Conservation (phyloP, 257 asterid genomes). For the Solanum clarkiae region DNA sequence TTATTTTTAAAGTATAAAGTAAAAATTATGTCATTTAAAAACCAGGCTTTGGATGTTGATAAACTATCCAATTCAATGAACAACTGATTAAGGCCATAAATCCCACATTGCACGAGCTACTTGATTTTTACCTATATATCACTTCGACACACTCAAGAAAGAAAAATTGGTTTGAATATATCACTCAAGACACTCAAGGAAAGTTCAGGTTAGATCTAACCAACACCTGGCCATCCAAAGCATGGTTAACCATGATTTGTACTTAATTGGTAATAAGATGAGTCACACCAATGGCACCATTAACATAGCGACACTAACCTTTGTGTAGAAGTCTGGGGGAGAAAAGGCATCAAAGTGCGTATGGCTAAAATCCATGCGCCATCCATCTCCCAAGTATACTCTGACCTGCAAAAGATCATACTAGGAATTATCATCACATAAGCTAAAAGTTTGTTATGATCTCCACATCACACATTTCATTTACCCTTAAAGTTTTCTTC, state of each 20-base stretch:
- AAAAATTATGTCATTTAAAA: background rate
- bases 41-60: background rate
- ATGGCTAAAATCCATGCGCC: conserved; percentile 96
- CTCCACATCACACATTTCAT: background rate
- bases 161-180: background rate
- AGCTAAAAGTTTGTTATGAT: background rate
- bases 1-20: background rate
- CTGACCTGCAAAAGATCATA: conserved; percentile 33
- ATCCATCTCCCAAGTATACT: conserved; percentile 89
- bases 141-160: background rate
- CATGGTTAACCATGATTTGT: background rate
- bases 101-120: background rate
- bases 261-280: background rate
- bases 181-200: background rate
- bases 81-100: background rate
- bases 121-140: background rate
- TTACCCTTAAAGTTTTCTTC: conserved; percentile 64
- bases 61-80: background rate
- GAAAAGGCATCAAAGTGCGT: conserved; percentile 87
- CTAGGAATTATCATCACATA: background rate
- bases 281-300: background rate
- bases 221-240: background rate
- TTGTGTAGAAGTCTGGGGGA: conserved; percentile 94
- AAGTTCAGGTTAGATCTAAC: background rate
- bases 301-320: conserved; percentile 28